Conservation (phyloP, 768 basidiomycete genomes). For the Rossbeevera mucosa region DNA sequence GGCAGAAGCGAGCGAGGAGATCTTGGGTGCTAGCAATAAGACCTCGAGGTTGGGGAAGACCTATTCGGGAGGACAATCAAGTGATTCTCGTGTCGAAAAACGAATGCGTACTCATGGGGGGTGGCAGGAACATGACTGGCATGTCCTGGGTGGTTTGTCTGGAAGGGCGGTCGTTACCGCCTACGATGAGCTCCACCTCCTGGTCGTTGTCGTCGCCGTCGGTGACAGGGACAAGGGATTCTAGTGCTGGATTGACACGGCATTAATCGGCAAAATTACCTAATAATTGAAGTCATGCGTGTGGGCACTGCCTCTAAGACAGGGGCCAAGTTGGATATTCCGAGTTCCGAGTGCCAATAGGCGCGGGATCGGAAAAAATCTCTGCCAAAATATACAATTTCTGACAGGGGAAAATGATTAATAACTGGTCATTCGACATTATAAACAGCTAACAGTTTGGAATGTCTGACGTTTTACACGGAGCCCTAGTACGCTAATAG, state of each 20-base stretch:
- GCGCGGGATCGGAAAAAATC: too few species aligned
- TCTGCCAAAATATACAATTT: too few species aligned
- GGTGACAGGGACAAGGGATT: slow-evolving; percentile 36
- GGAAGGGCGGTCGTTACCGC: slow-evolving; percentile 22
- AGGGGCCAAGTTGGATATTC: too few species aligned
- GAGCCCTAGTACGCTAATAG: too few species aligned
- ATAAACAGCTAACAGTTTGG: too few species aligned
- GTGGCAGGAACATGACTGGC: slow-evolving; percentile 27
- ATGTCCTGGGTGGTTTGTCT: slow-evolving; percentile 19
- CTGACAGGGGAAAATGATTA: too few species aligned
- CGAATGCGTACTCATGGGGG: slow-evolving; percentile 29
- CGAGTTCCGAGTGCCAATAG: too few species aligned
- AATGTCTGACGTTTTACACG: too few species aligned
- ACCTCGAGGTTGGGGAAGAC: slow-evolving; percentile 31
- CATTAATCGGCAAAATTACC: slow-evolving; percentile 28
- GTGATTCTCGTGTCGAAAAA: slow-evolving; percentile 2
- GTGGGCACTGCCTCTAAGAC: slow-evolving; percentile 10
- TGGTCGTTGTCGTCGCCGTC: slow-evolving; percentile 29
- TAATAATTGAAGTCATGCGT: slow-evolving; percentile 28
- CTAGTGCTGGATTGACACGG: slow-evolving; percentile 30
- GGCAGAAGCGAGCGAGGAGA: slow-evolving; percentile 65
- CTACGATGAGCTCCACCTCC: slow-evolving; percentile 27
- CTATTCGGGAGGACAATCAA: slow-evolving; percentile 23
- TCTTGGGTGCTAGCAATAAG: slow-evolving; percentile 74
- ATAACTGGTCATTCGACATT: too few species aligned